Evolutionary conservation across 495 filamentous ascomycete species (phyloP).

Genomic region (Hypoxylon perforatum): DNA sequence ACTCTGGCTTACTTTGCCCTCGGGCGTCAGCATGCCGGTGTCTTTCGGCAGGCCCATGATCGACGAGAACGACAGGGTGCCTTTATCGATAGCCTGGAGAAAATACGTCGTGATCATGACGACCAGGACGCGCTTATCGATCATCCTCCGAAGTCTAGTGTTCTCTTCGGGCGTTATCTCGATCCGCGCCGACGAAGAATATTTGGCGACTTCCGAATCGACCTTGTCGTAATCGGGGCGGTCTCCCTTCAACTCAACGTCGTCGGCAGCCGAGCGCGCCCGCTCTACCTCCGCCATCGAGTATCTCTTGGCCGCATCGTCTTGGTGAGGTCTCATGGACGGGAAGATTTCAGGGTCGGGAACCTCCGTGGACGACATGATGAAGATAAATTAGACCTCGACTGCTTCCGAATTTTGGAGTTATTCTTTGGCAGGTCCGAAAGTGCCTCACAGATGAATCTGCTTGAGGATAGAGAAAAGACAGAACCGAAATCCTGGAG

Average conservation of each 20-base stretch:
- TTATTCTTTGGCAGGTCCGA: slow-evolving; percentile 3
- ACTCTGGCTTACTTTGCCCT: slow-evolving; percentile 50
- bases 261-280: slow-evolving; percentile 49
- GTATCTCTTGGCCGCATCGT: slow-evolving; percentile 40
- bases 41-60: slow-evolving; percentile 75
- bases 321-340: slow-evolving; percentile 20
- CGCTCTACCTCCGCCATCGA: slow-evolving; percentile 64
- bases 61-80: slow-evolving; percentile 74
- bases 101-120: slow-evolving; percentile 73
- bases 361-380: slow-evolving; percentile 37
- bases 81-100: slow-evolving; percentile 78
- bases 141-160: slow-evolving; percentile 60
- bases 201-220: slow-evolving; percentile 73
- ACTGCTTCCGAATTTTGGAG: background rate
- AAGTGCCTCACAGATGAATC: slow-evolving; percentile 3
- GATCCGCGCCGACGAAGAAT: slow-evolving; percentile 61
- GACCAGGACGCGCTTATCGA: slow-evolving; percentile 60
- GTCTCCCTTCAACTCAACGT: slow-evolving; percentile 57
- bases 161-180: slow-evolving; percentile 66
- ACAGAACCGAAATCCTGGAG: slow-evolving; percentile 4
- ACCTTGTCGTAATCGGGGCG: slow-evolving; percentile 64
- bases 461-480: background rate
- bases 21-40: slow-evolving; percentile 62
- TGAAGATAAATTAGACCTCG: background rate
- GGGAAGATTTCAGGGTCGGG: slow-evolving; percentile 33